Base-by-base conservation (phyloP, 2,329 filamentous ascomycete genomes). In the Cladophialophora exuberans region DNA sequence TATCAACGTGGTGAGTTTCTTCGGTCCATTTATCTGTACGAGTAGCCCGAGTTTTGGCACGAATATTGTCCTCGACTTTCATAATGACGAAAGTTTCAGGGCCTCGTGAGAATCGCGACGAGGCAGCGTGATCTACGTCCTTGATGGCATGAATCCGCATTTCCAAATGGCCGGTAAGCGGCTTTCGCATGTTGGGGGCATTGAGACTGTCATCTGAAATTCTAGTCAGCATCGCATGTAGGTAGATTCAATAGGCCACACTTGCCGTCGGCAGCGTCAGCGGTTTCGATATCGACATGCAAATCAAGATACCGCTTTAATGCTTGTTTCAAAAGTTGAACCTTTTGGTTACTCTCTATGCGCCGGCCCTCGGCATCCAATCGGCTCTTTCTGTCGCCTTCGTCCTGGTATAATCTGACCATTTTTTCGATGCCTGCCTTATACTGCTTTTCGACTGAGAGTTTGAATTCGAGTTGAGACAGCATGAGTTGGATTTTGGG, bases 361-460 rank as follows among this genome's bases (percentile, higher is more conserved):
- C 89, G 84, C 68, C 90, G 85, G 45, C 87, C 89, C 65, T 96
- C 91, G 36, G 94, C 94, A 72, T 99, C 94, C 54, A 89, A 86
- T 71, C 88, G 90, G 76, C 93, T 97, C 79, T 96, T 97, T 65
- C 92, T 86, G 70, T 99, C 94, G 25, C 94, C 93, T 72, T 97
- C 94, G 82, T 97, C 94, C 70, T 94, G 87, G 70, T 99, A 99
- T 30, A 99, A 80, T 71, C 94, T 90, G 42, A 97, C 90, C 94
- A 99, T 97, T 78, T 99, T 99, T 74, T 99, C 94, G 65, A 99
- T 94, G 59, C 94, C 94, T 69, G 96, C 95, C 63, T 97, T 91
- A 74, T 99, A 99, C 75, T 99, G 94, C 71, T 97, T 96, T 72
- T 99, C 94, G 23, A 99, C 94, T 64, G 94, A 96, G 59, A 99